phyloP scores from a whole-genome alignment of 1,284 basidiomycete species.

The Naganishia sp. region DNA sequence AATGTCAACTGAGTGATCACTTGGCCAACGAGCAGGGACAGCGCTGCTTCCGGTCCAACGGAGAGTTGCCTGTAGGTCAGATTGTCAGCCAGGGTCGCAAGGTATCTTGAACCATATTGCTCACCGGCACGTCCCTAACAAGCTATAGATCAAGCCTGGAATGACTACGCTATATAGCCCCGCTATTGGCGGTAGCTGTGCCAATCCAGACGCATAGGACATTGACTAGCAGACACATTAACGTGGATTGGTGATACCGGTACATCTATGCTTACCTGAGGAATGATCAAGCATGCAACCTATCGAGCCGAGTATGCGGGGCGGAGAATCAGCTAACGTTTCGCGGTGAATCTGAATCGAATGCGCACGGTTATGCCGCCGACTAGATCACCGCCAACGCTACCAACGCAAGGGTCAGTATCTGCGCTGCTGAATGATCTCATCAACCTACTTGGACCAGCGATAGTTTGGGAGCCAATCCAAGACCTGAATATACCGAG shows the following conservation, averaged over 20 bases:
- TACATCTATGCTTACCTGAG: slow-evolving; percentile 60
- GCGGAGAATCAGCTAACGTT: background rate
- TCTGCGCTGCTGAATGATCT: background rate
- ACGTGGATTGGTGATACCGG: background rate
- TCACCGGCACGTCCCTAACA: slow-evolving; percentile 73
- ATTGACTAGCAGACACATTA: slow-evolving; percentile 57
- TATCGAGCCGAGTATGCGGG: slow-evolving; percentile 23
- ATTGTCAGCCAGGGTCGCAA: background rate
- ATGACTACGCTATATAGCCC: slow-evolving; percentile 83
- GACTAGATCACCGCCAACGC: slow-evolving; percentile 75
- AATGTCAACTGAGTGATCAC: slow-evolving; percentile 70
- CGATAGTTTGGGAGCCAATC: slow-evolving; percentile 83
- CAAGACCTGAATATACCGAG: slow-evolving; percentile 38
- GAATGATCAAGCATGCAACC: slow-evolving; percentile 83
- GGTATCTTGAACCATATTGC: slow-evolving; percentile 28
- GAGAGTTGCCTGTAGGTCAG: slow-evolving; percentile 52
- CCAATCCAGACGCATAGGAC: slow-evolving; percentile 84
- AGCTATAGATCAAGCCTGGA: slow-evolving; percentile 76
- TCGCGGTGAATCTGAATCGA: background rate
- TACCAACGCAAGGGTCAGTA: slow-evolving; percentile 43
- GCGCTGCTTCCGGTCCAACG: slow-evolving; percentile 83
- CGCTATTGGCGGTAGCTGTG: slow-evolving; percentile 74
- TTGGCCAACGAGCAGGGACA: slow-evolving; percentile 86
- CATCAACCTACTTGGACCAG: slow-evolving; percentile 62
- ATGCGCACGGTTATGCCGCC: slow-evolving; percentile 70